Conservation (phyloP, 2,329 filamentous ascomycete species). For the Amylocarpus encephaloides region DNA sequence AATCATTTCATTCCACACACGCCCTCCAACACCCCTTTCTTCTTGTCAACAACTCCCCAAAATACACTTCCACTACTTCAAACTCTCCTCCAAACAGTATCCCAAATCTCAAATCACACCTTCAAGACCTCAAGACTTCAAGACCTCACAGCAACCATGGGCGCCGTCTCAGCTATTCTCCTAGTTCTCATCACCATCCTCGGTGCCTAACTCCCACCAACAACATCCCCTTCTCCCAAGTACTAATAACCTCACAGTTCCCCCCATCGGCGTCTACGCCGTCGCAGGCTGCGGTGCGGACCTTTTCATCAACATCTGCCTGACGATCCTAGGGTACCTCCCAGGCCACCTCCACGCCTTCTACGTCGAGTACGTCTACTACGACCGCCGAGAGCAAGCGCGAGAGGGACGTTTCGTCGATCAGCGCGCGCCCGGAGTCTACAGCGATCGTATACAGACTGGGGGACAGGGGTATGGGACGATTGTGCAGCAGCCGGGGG, state of each 20-base stretch:
- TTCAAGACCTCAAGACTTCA: not conserved
- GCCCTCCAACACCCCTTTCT: not conserved
- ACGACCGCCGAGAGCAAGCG: constrained; percentile 61
- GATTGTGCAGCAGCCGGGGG: constrained; percentile 25
- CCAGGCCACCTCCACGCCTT: constrained; percentile 33
- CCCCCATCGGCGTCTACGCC: constrained; percentile 36
- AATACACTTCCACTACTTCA: not conserved
- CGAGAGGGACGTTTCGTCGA: constrained; percentile 49
- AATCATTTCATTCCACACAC: not conserved
- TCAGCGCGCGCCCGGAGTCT: constrained; percentile 60
- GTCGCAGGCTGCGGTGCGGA: constrained; percentile 37
- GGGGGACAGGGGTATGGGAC: constrained; percentile 60
- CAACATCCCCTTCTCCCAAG: constrained; percentile 7
- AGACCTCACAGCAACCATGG: constrained; percentile 22
- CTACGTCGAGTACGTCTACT: constrained; percentile 68
- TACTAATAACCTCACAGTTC: constrained; percentile 21
- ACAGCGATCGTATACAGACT: constrained; percentile 64
- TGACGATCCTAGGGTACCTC: constrained; percentile 35
- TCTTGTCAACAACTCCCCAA: not conserved
- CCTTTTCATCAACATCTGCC: constrained; percentile 37
- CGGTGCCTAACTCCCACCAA: constrained; percentile 30
- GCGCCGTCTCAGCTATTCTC: constrained; percentile 34
- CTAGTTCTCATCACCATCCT: constrained; percentile 42
- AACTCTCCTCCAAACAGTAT: not conserved
- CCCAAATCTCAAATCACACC: not conserved